Evolutionary conservation across 768 basidiomycete genomes (phyloP).

Genomic region (Lyophyllum atratum): DNA sequence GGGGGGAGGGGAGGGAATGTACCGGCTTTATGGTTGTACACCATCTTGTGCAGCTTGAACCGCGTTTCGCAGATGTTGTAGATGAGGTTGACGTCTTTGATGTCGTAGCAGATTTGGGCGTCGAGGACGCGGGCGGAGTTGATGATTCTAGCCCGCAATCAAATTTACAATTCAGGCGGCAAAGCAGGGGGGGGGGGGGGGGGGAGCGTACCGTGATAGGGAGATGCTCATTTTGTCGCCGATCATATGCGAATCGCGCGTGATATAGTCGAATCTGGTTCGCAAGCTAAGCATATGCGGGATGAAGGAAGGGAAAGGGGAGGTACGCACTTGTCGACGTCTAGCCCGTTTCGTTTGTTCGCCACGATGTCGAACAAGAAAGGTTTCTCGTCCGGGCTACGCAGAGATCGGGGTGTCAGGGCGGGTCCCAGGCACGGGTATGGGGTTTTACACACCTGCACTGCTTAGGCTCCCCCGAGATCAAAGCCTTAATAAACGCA

Average conservation of each 20-base stretch:
- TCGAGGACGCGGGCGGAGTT: conserved; percentile 75
- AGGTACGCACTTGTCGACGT: conserved; percentile 75
- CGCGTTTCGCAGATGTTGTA: conserved; percentile 74
- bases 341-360: conserved; percentile 78
- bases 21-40: conserved; percentile 85
- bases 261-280: conserved; percentile 80
- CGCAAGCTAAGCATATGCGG: not conserved
- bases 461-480: conserved; percentile 56
- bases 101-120: conserved; percentile 76
- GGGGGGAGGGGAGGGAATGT: conserved; percentile 15
- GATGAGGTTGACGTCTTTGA: conserved; percentile 78
- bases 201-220: conserved; percentile 49
- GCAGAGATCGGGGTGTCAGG: not conserved
- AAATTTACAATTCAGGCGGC: no score
- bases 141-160: conserved; percentile 64
- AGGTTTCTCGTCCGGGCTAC: conserved; percentile 54
- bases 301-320: not conserved
- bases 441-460: conserved; percentile 48
- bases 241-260: conserved; percentile 71
- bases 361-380: conserved; percentile 87
- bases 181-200: no score
- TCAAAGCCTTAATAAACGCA: conserved; percentile 74
- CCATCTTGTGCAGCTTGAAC: conserved; percentile 78
- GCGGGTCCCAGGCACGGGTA: not conserved
- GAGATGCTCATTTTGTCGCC: conserved; percentile 62